Percentiles rank a stretch among this genome's conserved stretches.
These are phyloP conservation scores for Huiozyma naganishii DNA, from an alignment of 805 yeast genomes.

Conservation along the genomic window DNA sequence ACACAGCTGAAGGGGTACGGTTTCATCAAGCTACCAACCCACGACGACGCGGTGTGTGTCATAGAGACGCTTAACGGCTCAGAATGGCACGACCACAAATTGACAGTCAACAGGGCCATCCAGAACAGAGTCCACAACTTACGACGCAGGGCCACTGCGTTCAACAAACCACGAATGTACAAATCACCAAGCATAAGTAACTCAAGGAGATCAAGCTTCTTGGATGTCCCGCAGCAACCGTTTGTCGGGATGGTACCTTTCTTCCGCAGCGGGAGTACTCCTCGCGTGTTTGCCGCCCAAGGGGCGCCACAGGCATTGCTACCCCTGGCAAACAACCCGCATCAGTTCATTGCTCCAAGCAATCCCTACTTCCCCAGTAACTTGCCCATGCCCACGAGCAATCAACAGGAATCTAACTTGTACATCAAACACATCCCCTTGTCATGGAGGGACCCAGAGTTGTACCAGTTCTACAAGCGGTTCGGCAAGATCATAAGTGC, in stretches of 20 bases:
- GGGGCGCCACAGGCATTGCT: background rate
- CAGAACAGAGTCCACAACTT: conserved; percentile 18
- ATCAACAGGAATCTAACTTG: conserved; percentile 58
- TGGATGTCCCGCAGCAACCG: background rate
- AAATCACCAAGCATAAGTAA: background rate
- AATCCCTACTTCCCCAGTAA: conserved; percentile 2
- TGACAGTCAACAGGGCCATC: conserved; percentile 31
- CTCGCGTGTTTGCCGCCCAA: background rate
- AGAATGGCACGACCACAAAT: conserved; percentile 25
- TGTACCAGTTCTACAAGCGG: conserved; percentile 31
- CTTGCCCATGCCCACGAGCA: conserved; percentile 29
- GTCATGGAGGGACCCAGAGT: conserved; percentile 43
- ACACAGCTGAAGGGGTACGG: conserved; percentile 35
- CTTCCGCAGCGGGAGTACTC: background rate
- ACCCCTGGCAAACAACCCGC: background rate
- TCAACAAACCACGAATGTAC: background rate
- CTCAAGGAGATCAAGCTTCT: background rate
- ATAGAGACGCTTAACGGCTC: conserved; percentile 39
- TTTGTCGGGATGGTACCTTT: background rate
- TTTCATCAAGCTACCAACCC: conserved; percentile 40
- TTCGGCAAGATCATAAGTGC: conserved; percentile 47
- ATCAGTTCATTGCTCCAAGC: background rate
- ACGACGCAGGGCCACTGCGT: background rate
- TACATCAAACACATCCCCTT: conserved; percentile 57
- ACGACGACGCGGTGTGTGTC: conserved; percentile 39